A percentile compares a stretch with the other conserved stretches of the same genome.
Evolutionary conservation across 139 green algal genomes (phyloP).

Genomic region (Desmodesmus armatus): DNA sequence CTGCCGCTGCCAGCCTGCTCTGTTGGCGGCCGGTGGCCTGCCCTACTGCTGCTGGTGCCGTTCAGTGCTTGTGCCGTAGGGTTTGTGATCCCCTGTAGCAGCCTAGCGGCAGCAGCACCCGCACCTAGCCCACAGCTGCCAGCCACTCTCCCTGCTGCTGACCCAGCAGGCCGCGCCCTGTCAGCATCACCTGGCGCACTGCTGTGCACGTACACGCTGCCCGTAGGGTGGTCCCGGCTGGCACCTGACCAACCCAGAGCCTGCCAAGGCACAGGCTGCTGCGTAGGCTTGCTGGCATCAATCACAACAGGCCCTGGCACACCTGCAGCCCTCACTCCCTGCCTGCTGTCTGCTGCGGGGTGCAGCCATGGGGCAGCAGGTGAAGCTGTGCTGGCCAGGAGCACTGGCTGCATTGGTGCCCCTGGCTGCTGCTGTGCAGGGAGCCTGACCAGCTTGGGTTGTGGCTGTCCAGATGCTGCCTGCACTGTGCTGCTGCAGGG

Average conservation of each 20-base stretch:
- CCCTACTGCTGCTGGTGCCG: not conserved
- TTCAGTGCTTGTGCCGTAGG: not conserved
- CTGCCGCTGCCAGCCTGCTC: not conserved
- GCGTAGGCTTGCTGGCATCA: too few relatives aligned
- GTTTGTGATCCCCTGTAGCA: too few relatives aligned
- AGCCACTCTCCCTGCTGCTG: not conserved
- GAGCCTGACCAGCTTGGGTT: not conserved
- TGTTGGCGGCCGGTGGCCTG: not conserved
- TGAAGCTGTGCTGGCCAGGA: too few relatives aligned
- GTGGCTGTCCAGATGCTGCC: not conserved
- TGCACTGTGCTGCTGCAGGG: not conserved
- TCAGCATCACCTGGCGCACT: not conserved
- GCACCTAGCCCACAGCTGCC: not conserved
- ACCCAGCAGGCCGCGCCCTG: not conserved
- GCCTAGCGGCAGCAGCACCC: too few relatives aligned
- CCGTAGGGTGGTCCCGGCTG: too few relatives aligned
- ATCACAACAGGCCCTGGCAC: too few relatives aligned
- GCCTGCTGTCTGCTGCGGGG: not conserved
- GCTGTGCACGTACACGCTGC: too few relatives aligned
- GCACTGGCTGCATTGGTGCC: not conserved
- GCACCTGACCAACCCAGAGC: too few relatives aligned
- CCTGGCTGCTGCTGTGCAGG: not conserved
- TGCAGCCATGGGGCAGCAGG: too few relatives aligned
- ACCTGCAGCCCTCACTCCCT: too few relatives aligned
- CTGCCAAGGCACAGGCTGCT: too few relatives aligned